These are phyloP conservation scores for Colletotrichum spaethianum DNA, from an alignment of 2,329 filamentous ascomycete genomes.

Conservation along the genomic window DNA sequence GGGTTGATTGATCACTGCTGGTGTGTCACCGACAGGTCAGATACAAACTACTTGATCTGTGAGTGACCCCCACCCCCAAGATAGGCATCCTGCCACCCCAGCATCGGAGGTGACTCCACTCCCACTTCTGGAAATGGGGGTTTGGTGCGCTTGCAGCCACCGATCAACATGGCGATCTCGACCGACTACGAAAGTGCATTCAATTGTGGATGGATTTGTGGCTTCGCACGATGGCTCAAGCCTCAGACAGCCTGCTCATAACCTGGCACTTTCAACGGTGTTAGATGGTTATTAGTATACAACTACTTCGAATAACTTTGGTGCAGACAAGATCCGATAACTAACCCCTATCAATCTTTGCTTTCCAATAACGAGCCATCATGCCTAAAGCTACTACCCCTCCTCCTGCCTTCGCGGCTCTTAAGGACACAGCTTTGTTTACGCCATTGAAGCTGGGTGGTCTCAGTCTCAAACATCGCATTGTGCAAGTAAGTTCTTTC, in stretches of 20 bases:
- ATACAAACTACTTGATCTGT: not conserved
- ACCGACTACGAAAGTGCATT: not conserved
- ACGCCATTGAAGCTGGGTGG: conserved; percentile 52
- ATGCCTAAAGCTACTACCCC: conserved; percentile 34
- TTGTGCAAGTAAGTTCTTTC: conserved; percentile 50
- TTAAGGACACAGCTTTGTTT: conserved; percentile 49
- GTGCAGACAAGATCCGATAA: not conserved
- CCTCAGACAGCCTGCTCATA: conserved; percentile 12
- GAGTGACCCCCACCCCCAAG: not conserved
- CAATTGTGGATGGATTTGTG: not conserved
- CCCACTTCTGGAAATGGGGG: conserved; percentile 21
- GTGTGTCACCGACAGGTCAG: not conserved
- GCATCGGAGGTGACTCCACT: not conserved
- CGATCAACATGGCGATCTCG: conserved; percentile 1
- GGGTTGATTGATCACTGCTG: not conserved
- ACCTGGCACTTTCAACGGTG: conserved; percentile 16
- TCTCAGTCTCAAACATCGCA: conserved; percentile 52
- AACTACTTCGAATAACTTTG: not conserved
- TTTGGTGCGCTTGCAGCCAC: not conserved
- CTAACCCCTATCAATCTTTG: not conserved
- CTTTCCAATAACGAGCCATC: not conserved
- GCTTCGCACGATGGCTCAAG: conserved; percentile 6
- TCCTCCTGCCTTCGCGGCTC: conserved; percentile 34
- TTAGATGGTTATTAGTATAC: conserved; percentile 7
- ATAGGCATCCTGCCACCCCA: not conserved